phyloP scores from a whole-genome alignment of 78 protist species.

The Dictyostelium firmibasis region DNA sequence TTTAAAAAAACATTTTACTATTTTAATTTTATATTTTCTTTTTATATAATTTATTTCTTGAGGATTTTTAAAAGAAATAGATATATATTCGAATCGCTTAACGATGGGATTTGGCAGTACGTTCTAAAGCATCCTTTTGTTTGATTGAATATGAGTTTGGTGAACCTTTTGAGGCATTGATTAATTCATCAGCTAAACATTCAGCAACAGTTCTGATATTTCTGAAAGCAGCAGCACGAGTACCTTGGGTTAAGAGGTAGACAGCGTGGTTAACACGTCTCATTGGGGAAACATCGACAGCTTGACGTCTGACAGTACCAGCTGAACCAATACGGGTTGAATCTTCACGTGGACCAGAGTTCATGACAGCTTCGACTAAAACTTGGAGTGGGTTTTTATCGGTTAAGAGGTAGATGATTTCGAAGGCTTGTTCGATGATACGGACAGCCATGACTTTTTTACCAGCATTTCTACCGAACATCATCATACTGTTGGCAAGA shows the following conservation, averaged over 20 bases:
- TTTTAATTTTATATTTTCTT: neutral
- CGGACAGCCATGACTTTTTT: constrained; percentile 99
- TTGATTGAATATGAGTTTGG: constrained; percentile 27
- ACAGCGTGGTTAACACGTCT: constrained; percentile 99
- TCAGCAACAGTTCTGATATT: constrained; percentile 99
- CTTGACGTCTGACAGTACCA: constrained; percentile 99
- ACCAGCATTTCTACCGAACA: constrained; percentile 99
- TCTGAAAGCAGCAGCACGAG: constrained; percentile 97
- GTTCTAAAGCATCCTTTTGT: constrained; percentile 24
- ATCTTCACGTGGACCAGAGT: constrained; percentile 99
- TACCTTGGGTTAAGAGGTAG: constrained; percentile 95
- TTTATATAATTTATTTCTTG: neutral
- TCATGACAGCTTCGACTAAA: constrained; percentile 76
- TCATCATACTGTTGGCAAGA: constrained; percentile 96
- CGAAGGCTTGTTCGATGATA: constrained; percentile 99
- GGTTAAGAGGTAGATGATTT: constrained; percentile 98
- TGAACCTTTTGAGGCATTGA: constrained; percentile 94
- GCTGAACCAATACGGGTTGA: constrained; percentile 99
- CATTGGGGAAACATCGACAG: constrained; percentile 99
- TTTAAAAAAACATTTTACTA: neutral
- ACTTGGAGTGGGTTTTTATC: constrained; percentile 98
- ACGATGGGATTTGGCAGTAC: constrained; percentile 31
- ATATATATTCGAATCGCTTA: neutral
- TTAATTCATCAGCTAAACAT: constrained; percentile 99
- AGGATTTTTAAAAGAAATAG: neutral